Base-by-base conservation (phyloP, 495 filamentous ascomycete species). In the Penicillium alfredii region DNA sequence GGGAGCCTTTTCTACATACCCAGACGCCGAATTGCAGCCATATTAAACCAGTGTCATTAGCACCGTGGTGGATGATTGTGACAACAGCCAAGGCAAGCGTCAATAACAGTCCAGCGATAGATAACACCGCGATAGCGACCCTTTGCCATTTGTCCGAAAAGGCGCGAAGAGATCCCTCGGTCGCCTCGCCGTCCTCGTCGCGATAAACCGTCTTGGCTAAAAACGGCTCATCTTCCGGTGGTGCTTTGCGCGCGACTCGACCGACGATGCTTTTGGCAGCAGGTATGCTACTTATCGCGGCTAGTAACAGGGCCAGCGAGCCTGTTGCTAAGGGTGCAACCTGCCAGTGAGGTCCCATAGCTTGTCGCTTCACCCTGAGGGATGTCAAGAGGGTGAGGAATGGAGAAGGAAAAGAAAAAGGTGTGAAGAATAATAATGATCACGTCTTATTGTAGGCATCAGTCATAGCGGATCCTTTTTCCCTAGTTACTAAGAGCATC, bases 11-110 rank as follows among this genome's bases (percentile, higher is more conserved):
- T 38, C 18, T 27, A 57, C 61, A 31, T 50, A 60, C 63, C 64
- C 65, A 69, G n/a, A 50, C 40, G 1, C 42, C 56, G 21, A 60
- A 49, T 18, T 58, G 51, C 1, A 67, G 28, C 65, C 65, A 69
- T 11, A 52, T 24, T 10, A 45, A 49, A 35, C 29, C 45, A 35
- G 17, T 49, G 12, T 17, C 27, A 9, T 17, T n/a, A 6, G 28
- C 14, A 10, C 17, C 14, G 7, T 35, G 6, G 2, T 32, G 35
- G 4, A 48, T 26, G 2, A 56, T 58, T 6, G 40, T 30, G 3
- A 56, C 24, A 29, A 62, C 27, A 4, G 56, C 47, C 25, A 60
- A 35, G 6, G 49, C 40, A 22, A 62, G 23, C 1, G 56, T 44
- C 2, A 38, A 13, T 1, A 39, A 13, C 0, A 56, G 34, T 3